Conservation (phyloP, 495 filamentous ascomycete genomes). For the Penicillium lividum region DNA sequence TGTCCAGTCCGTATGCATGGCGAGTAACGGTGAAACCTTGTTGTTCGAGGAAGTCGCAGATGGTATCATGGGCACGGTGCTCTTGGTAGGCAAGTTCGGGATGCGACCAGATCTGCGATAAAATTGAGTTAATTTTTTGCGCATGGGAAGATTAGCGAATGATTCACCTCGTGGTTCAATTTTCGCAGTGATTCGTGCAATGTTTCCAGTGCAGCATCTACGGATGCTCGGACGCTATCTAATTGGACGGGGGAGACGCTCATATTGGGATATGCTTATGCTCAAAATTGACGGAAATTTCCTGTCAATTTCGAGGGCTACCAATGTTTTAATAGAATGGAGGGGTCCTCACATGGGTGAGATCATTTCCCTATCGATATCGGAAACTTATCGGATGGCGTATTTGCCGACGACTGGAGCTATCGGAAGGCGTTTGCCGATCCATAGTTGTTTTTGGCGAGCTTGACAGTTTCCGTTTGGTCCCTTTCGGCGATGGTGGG, state of each 20-base stretch:
- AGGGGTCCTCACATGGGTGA: background rate
- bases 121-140: background rate
- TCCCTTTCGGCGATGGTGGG: conserved; percentile 18
- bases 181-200: conserved; percentile 31
- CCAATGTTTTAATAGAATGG: background rate
- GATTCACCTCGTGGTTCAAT: conserved; percentile 28
- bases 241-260: conserved; percentile 18
- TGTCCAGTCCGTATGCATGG: conserved; percentile 45
- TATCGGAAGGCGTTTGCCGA: background rate
- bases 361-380: background rate
- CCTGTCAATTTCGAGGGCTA: background rate
- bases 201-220: conserved; percentile 28
- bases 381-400: background rate
- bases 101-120: conserved; percentile 57
- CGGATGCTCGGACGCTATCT: conserved; percentile 30
- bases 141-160: background rate
- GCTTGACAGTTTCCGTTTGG: background rate
- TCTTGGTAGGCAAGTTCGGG: conserved; percentile 62
- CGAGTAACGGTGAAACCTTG: conserved; percentile 59
- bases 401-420: no score
- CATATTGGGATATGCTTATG: conserved; percentile 14
- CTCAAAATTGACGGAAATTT: background rate
- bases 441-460: conserved; percentile 2
- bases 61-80: conserved; percentile 55
- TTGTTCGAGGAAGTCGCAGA: conserved; percentile 55